Percentiles rank a stretch among this genome's conserved stretches.
phyloP scores from a whole-genome alignment of 2,329 filamentous ascomycete genomes.

The Fusarium sp. region DNA sequence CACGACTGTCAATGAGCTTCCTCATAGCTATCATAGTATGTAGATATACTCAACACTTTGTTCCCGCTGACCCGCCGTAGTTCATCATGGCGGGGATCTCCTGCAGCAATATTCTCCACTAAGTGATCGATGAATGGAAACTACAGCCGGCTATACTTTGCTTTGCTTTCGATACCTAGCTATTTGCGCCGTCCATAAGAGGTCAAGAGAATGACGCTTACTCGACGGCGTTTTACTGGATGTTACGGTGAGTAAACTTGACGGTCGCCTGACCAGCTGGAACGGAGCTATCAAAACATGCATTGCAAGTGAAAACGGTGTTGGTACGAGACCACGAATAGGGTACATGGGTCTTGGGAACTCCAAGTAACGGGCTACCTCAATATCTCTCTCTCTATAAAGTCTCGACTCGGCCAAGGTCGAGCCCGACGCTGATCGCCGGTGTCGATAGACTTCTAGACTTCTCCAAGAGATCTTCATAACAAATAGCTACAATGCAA shows the following conservation, averaged over 20 bases:
- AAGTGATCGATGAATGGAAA: slow-evolving; percentile 33
- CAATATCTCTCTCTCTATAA: too few species aligned
- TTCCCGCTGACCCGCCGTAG: slow-evolving; percentile 22
- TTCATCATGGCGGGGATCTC: slow-evolving; percentile 39
- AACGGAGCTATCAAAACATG: slow-evolving; percentile 24
- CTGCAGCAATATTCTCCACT: slow-evolving; percentile 41
- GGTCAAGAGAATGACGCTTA: slow-evolving; percentile 46
- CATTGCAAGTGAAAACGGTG: slow-evolving; percentile 23
- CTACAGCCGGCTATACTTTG: slow-evolving; percentile 19
- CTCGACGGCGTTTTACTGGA: slow-evolving; percentile 45
- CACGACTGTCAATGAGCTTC: not conserved
- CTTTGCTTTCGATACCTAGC: not conserved
- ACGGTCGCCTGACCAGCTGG: slow-evolving; percentile 36
- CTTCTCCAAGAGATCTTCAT: not conserved
- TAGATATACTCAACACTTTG: slow-evolving; percentile 15
- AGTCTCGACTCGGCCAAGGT: not conserved
- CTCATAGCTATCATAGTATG: not conserved
- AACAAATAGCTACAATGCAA: not conserved
- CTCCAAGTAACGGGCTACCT: not conserved
- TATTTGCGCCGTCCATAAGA: slow-evolving; percentile 38
- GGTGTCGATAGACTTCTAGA: slow-evolving; percentile 1
- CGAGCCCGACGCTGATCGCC: not conserved
- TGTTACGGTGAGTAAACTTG: slow-evolving; percentile 25
- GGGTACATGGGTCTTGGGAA: not conserved
- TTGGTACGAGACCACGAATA: not conserved